Conservation (phyloP, 768 basidiomycete genomes). For the Artomyces pyxidatus region DNA sequence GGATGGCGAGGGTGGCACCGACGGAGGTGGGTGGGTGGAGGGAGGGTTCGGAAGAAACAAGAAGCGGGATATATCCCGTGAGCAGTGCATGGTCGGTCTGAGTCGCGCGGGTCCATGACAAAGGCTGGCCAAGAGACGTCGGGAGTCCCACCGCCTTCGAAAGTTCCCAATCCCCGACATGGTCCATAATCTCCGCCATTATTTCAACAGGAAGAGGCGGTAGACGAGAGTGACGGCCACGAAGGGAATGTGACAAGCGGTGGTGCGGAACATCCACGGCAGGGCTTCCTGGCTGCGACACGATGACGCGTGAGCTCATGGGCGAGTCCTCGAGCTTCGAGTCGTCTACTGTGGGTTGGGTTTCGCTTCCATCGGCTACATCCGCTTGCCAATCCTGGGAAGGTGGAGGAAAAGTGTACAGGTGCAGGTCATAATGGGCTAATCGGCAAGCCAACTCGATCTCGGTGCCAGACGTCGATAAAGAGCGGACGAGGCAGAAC, state of each 20-base stretch:
- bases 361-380: slow-evolving; percentile 4
- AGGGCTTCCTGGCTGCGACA: not conserved
- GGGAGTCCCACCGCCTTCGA: slow-evolving; percentile 68
- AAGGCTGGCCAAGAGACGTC: slow-evolving; percentile 56
- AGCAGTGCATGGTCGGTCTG: slow-evolving; percentile 67
- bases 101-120: slow-evolving; percentile 66
- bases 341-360: not conserved
- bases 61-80: slow-evolving; percentile 47
- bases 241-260: slow-evolving; percentile 17
- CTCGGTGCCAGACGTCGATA: slow-evolving; percentile 58
- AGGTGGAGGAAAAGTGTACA: slow-evolving; percentile 50
- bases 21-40: slow-evolving; percentile 57
- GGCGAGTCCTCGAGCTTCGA: not conserved
- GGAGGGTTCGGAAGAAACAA: slow-evolving; percentile 52
- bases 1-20: slow-evolving; percentile 57
- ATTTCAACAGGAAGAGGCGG: slow-evolving; percentile 73
- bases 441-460: slow-evolving; percentile 62
- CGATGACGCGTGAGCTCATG: too few relatives aligned
- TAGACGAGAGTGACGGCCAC: slow-evolving; percentile 2
- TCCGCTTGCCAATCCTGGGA: too few relatives aligned
- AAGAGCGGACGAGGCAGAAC: slow-evolving; percentile 64
- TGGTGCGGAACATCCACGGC: not conserved
- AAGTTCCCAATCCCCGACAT: slow-evolving; percentile 80
- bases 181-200: slow-evolving; percentile 67
- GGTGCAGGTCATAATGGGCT: slow-evolving; percentile 66